Evolutionary conservation across 1,284 basidiomycete species (phyloP), one percentile per base, ranked within the genome.

Genomic region (Athelia sp.): DNA sequence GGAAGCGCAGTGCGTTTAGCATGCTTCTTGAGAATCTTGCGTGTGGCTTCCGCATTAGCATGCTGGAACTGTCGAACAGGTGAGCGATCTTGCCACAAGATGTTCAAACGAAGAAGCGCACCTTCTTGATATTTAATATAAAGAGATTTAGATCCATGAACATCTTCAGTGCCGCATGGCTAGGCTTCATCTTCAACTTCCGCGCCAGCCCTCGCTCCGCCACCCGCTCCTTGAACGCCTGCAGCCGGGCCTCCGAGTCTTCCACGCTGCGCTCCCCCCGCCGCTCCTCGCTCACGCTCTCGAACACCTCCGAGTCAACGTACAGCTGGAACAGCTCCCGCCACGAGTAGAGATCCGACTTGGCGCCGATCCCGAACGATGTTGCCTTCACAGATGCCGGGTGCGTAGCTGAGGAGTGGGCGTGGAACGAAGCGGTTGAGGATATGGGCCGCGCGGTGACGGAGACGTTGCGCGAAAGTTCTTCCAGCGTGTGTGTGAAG

Each of bases 1-100:
- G 82, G 81, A 3, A 90, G 69, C 0, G 83, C 79, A 0, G 90
- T 93, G 3, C 92, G 83, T 65, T 97, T 98, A 22, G 90, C 81
- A 63, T 97, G 95, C 65, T 98, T 98, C 75, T 98, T 97, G 53
- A 97, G 79, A 53, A 93, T 93, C 69, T 93, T 93, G 42, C 90
- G 81, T 1, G 83, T 87, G 1, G 94, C 95, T 65, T 97, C 93
- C 6, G 89, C 78, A 58, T 93, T 98, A 6, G 92, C 92, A 31
- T 80, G 69, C 64, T 95, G 89, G 62, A 92, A 87, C 82, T 88
- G 43, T 11, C 29, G 18, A 26, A 19, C 3, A 4, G 13, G 13
- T 29, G 26, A 29, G 36, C n/a, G n/a, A n/a, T n/a, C n/a, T n/a
- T n/a, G n/a, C n/a, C n/a, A n/a, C n/a, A n/a, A n/a, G n/a, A n/a